Conservation (phyloP, 1,284 basidiomycete species). For the Cystobasidium pallidum region DNA sequence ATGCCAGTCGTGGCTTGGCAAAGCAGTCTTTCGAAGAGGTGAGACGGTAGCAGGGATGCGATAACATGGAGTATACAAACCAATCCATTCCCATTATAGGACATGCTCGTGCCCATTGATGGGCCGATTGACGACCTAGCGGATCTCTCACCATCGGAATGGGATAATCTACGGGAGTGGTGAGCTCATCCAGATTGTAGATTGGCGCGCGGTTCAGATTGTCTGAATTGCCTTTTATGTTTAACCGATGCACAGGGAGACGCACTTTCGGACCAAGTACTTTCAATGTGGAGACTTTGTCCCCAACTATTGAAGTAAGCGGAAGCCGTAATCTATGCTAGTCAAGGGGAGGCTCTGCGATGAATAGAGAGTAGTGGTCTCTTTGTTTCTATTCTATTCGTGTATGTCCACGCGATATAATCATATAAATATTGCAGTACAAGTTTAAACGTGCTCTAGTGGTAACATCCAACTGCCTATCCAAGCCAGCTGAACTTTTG, state of each 20-base stretch:
- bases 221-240: background rate
- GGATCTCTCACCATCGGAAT: constrained; percentile 50
- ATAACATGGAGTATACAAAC: background rate
- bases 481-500: background rate
- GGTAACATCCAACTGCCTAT: background rate
- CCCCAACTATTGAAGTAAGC: constrained; percentile 11
- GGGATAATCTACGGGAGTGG: constrained; percentile 53
- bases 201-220: no score
- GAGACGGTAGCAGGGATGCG: constrained; percentile 45
- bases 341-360: no score
- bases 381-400: no score
- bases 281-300: constrained; percentile 47
- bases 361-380: no score
- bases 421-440: background rate
- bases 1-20: constrained; percentile 54
- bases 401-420: background rate
- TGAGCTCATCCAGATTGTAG: no score
- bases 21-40: constrained; percentile 53
- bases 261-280: constrained; percentile 49
- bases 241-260: no score
- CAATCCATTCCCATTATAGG: constrained; percentile 25
- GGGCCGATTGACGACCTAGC: constrained; percentile 51
- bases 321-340: no score
- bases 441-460: background rate
- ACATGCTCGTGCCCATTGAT: constrained; percentile 53